Percentiles rank a stretch among this genome's conserved stretches.
phyloP scores from a whole-genome alignment of 768 basidiomycete genomes.

The Mycena indigotica region DNA sequence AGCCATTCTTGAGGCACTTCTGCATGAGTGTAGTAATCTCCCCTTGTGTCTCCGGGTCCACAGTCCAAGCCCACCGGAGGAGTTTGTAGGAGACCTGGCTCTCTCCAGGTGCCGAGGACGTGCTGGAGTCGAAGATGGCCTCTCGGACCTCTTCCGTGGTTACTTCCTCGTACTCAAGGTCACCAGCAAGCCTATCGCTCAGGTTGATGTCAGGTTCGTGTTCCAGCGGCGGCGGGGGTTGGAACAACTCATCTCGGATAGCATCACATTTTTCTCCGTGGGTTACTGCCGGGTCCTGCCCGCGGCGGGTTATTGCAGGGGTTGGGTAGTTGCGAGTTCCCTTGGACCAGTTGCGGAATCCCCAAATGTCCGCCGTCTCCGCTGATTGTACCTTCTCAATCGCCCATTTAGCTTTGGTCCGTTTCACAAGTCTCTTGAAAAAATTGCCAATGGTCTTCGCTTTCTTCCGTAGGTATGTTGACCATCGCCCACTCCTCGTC shows the following conservation, averaged over 20 bases:
- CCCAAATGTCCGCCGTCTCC: constrained; percentile 23
- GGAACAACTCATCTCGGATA: constrained; percentile 20
- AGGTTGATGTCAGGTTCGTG: constrained; percentile 5
- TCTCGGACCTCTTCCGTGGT: constrained; percentile 24
- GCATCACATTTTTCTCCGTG: constrained; percentile 28
- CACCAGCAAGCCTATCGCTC: background rate
- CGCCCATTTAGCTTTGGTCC: background rate
- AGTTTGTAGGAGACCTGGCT: constrained; percentile 25
- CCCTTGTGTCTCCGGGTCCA: too few relatives aligned
- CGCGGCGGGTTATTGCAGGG: constrained; percentile 24
- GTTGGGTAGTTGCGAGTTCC: constrained; percentile 27
- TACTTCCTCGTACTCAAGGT: constrained; percentile 19
- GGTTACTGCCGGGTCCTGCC: constrained; percentile 17
- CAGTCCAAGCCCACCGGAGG: constrained; percentile 28
- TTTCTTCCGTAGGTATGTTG: background rate
- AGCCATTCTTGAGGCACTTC: constrained; percentile 24
- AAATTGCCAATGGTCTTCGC: background rate
- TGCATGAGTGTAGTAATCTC: constrained; percentile 13
- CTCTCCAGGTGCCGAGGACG: constrained; percentile 24
- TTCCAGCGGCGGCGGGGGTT: constrained; percentile 20
- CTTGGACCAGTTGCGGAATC: constrained; percentile 27
- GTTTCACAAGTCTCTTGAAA: background rate
- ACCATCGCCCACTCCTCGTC: background rate
- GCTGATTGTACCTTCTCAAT: constrained; percentile 18
- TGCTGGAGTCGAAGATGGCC: constrained; percentile 19